These are phyloP conservation scores for Dendrobium nobile DNA, from an alignment of 106 monocot genomes.

Conservation along the genomic window DNA sequence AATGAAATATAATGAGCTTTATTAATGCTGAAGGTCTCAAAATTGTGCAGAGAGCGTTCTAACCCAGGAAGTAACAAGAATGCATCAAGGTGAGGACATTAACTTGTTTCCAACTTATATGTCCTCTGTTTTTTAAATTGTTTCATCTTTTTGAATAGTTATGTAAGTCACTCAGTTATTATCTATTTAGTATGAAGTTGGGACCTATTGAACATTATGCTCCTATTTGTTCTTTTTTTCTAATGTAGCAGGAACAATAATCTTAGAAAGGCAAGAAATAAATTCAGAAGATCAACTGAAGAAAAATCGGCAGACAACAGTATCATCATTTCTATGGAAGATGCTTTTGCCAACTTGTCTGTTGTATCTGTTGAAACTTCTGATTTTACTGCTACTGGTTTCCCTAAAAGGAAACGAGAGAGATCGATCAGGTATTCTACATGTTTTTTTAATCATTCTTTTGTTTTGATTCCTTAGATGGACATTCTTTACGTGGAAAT, in stretches of 20 bases:
- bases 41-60: constrained; percentile 4
- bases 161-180: neutral
- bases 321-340: neutral
- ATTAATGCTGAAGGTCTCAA: neutral
- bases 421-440: constrained; percentile 4
- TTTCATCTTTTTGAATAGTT: neutral
- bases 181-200: neutral
- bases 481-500: neutral
- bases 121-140: neutral
- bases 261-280: constrained; percentile 9
- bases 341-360: constrained; percentile 6
- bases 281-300: constrained; percentile 2
- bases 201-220: neutral
- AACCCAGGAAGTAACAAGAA: neutral
- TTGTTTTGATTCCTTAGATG: neutral
- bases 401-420: constrained; percentile 3
- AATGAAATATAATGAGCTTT: neutral
- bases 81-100: constrained; percentile 9
- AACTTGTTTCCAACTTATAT: neutral
- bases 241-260: constrained; percentile 15
- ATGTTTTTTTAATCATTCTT: neutral
- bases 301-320: neutral
- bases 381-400: constrained; percentile 3
- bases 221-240: neutral
- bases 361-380: neutral